phyloP scores from a whole-genome alignment of 352 stramenopile species.

The Aphanomyces euteiches region DNA sequence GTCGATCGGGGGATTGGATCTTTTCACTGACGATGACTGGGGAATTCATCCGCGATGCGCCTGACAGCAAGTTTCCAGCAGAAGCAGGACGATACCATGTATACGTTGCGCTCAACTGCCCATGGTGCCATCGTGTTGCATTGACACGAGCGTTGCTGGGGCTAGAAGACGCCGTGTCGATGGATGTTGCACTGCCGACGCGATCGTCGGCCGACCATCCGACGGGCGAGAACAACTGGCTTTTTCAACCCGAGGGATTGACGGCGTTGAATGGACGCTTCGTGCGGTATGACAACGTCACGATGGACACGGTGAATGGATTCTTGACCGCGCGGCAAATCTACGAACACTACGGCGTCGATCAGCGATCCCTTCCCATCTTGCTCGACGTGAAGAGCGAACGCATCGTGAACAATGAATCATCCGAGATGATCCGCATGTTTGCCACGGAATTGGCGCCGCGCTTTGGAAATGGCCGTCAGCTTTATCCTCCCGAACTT shows the following conservation, averaged over 20 bases:
- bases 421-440: conserved; percentile 91
- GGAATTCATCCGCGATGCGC: background rate
- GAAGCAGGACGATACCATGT: background rate
- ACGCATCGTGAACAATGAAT: conserved; percentile 94
- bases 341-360: conserved; percentile 72
- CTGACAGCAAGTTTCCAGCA: background rate
- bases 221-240: conserved; percentile 1
- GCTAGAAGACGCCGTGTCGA: background rate
- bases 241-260: background rate
- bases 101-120: background rate
- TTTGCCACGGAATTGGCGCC: conserved; percentile 75
- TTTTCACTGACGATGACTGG: background rate
- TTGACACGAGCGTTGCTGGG: background rate
- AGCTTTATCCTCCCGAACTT: conserved; percentile 78
- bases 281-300: conserved; percentile 18
- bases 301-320: conserved; percentile 63
- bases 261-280: background rate
- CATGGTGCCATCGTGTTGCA: background rate
- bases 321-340: conserved; percentile 65
- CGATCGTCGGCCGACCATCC: background rate
- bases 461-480: conserved; percentile 43
- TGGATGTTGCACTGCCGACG: background rate
- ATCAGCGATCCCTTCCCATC: conserved; percentile 85
- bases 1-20: too few species aligned
- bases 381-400: conserved; percentile 88